Conservation (phyloP, 768 basidiomycete genomes). For the Infundibulicybe gibba region DNA sequence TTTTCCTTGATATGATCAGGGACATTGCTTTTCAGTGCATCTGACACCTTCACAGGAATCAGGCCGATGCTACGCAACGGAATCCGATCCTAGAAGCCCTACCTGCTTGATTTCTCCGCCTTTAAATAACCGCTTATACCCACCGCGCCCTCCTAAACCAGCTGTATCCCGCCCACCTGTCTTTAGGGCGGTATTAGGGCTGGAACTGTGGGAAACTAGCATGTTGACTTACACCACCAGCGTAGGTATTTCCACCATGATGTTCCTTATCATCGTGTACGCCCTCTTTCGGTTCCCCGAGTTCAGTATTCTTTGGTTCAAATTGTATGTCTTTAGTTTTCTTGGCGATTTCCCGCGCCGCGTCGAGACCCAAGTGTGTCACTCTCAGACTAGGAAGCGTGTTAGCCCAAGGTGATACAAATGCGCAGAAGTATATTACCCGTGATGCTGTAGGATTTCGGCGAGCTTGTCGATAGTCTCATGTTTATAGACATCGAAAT, state of each 20-base stretch:
- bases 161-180: slow-evolving; percentile 66
- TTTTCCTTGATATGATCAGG: slow-evolving; percentile 59
- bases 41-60: slow-evolving; percentile 34
- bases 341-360: slow-evolving; percentile 49
- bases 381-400: slow-evolving; percentile 40
- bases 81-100: neutral
- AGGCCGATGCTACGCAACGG: neutral
- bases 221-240: slow-evolving; percentile 49
- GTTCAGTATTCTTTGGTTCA: slow-evolving; percentile 47
- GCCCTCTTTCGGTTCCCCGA: slow-evolving; percentile 57
- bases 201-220: neutral
- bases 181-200: slow-evolving; percentile 22
- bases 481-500: slow-evolving; percentile 65
- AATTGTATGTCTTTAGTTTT: slow-evolving; percentile 56
- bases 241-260: slow-evolving; percentile 59
- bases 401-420: neutral
- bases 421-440: slow-evolving; percentile 29
- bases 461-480: slow-evolving; percentile 61
- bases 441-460: slow-evolving; percentile 56
- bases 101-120: slow-evolving; percentile 65
- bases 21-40: slow-evolving; percentile 52
- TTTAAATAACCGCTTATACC: slow-evolving; percentile 62
- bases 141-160: slow-evolving; percentile 63
- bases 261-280: slow-evolving; percentile 62
- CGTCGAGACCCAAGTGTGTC: slow-evolving; percentile 51